Evolutionary conservation across 805 yeast species (phyloP).

Genomic region (Barnettozyma populi): DNA sequence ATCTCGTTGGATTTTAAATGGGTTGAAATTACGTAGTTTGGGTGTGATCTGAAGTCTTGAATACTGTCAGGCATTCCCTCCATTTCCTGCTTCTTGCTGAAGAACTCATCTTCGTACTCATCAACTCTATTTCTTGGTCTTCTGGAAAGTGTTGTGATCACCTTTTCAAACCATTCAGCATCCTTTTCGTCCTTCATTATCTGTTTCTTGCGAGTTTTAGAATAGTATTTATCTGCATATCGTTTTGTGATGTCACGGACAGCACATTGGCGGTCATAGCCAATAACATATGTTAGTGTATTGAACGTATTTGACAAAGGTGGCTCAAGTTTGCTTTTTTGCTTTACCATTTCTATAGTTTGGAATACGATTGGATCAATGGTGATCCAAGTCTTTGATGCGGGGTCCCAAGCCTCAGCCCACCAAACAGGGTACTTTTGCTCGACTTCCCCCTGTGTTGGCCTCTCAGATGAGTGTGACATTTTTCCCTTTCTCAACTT

Average conservation of each 20-base stretch:
- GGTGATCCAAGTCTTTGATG: constrained; percentile 70
- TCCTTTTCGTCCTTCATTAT: constrained; percentile 54
- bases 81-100: constrained; percentile 51
- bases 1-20: constrained; percentile 72
- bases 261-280: constrained; percentile 59
- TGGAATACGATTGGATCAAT: constrained; percentile 72
- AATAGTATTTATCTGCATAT: constrained; percentile 64
- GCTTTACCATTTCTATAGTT: constrained; percentile 55
- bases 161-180: constrained; percentile 50
- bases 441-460: constrained; percentile 21
- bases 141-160: constrained; percentile 27
- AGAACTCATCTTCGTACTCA: constrained; percentile 53
- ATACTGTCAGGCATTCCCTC: constrained; percentile 88
- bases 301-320: constrained; percentile 54
- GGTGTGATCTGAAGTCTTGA: constrained; percentile 83
- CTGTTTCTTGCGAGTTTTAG: constrained; percentile 70
- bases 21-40: constrained; percentile 72
- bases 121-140: constrained; percentile 22
- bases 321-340: constrained; percentile 64
- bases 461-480: constrained; percentile 6
- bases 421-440: constrained; percentile 70
- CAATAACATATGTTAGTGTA: constrained; percentile 68
- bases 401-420: constrained; percentile 91
- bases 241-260: constrained; percentile 82
- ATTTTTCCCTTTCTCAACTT: constrained; percentile 19